Conservation (phyloP, 805 yeast genomes). For the Yarrowia keelungensis region DNA sequence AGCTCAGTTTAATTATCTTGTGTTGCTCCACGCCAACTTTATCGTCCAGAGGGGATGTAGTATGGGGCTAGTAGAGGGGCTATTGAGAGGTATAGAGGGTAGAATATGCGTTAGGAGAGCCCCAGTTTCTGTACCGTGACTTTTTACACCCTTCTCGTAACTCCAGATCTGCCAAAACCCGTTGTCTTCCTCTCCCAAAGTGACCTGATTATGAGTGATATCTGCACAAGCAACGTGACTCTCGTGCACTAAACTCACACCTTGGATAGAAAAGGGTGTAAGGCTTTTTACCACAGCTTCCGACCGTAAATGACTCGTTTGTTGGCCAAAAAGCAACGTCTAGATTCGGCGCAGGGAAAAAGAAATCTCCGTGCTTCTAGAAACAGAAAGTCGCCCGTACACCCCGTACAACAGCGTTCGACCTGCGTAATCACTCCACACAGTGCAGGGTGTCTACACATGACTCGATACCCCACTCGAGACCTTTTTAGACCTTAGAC, state of each 20-base stretch:
- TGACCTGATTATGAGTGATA: slow-evolving; percentile 24
- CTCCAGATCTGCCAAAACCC: too few relatives aligned
- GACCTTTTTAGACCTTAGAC: background rate
- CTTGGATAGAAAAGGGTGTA: background rate
- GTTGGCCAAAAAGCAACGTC: background rate
- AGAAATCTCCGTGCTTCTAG: background rate
- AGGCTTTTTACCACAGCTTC: background rate
- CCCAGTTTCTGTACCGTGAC: background rate
- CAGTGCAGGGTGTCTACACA: too few relatives aligned
- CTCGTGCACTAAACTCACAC: slow-evolving; percentile 9
- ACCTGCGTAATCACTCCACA: too few relatives aligned
- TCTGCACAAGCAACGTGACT: slow-evolving; percentile 17
- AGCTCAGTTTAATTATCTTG: slow-evolving; percentile 3
- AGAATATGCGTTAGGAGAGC: too few relatives aligned
- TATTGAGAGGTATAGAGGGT: too few relatives aligned
- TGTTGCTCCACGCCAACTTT: slow-evolving; percentile 11
- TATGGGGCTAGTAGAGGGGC: background rate
- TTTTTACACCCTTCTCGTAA: too few relatives aligned
- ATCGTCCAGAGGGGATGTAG: background rate
- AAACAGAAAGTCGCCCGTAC: background rate
- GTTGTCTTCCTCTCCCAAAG: too few relatives aligned
- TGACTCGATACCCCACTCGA: too few relatives aligned
- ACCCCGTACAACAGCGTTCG: too few relatives aligned
- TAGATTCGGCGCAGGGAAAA: background rate
- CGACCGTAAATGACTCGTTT: background rate